A percentile compares a stretch with the other conserved stretches of the same genome.
Conservation (phyloP, 345 rosid species). For the Moricandia arvensis region DNA sequence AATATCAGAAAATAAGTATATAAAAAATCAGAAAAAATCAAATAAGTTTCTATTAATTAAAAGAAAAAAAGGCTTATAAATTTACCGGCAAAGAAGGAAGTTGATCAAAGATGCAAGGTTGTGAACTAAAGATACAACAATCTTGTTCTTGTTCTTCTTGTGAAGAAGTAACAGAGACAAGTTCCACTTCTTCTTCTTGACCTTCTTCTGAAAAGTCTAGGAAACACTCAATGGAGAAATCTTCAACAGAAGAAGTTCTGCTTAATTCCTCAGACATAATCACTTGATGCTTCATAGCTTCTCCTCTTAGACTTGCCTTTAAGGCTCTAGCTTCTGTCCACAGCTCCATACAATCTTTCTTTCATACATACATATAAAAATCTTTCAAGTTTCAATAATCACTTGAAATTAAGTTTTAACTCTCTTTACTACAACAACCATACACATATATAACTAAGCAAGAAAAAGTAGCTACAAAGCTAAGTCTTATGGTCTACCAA, state of each 20-base stretch:
- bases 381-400: constrained; percentile 18
- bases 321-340: constrained; percentile 63
- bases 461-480: background rate
- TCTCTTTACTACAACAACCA: constrained; percentile 26
- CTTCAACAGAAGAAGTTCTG: constrained; percentile 42
- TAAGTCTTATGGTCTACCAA: constrained; percentile 4
- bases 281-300: constrained; percentile 40
- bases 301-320: constrained; percentile 55
- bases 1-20: background rate
- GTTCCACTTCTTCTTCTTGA: constrained; percentile 41
- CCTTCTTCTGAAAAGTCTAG: constrained; percentile 57
- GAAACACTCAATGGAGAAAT: constrained; percentile 69
- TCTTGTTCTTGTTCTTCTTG: constrained; percentile 44
- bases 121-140: constrained; percentile 20
- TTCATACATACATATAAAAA: constrained; percentile 15
- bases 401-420: constrained; percentile 5
- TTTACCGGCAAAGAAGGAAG: constrained; percentile 38
- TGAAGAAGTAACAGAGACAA: constrained; percentile 45
- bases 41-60: background rate
- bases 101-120: constrained; percentile 34
- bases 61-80: background rate
- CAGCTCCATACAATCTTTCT: constrained; percentile 44
- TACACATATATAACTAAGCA: background rate
- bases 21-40: background rate
- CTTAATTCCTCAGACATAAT: constrained; percentile 39